These are phyloP conservation scores for Pseudognaphalium luteoalbum DNA, from an alignment of 129 eudicot genomes.

Conservation along the genomic window DNA sequence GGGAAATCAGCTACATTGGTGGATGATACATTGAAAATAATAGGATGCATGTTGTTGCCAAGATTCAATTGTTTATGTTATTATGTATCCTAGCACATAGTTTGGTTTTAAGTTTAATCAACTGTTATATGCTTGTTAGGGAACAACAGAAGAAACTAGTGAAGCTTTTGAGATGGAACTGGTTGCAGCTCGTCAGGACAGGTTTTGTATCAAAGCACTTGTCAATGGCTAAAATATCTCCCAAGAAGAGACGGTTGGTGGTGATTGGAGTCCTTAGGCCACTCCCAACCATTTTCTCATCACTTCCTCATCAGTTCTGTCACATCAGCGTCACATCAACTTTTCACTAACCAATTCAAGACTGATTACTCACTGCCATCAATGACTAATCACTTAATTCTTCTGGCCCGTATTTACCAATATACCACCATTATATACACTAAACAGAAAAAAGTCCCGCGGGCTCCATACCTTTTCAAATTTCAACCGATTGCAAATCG, in stretches of 20 bases:
- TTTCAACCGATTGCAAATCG: too few species aligned
- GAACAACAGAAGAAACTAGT: conserved; percentile 92
- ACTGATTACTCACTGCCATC: too few species aligned
- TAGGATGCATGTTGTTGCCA: conserved; percentile 56
- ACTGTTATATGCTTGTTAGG: conserved; percentile 54
- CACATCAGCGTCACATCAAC: too few species aligned
- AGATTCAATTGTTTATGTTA: not conserved
- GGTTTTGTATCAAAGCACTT: conserved; percentile 72
- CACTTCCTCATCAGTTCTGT: too few species aligned
- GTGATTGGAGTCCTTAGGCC: conserved; percentile 84
- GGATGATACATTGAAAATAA: conserved; percentile 80
- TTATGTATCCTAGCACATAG: not conserved
- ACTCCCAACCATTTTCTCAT: too few species aligned
- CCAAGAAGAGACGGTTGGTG: conserved; percentile 57
- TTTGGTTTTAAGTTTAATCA: conserved; percentile 29
- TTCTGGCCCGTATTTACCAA: too few species aligned
- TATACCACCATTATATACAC: too few species aligned
- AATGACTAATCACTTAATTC: too few species aligned
- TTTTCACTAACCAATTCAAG: too few species aligned
- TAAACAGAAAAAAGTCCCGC: too few species aligned
- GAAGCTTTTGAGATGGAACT: conserved; percentile 82
- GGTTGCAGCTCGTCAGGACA: conserved; percentile 70
- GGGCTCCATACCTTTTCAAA: too few species aligned
- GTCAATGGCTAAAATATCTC: conserved; percentile 35
- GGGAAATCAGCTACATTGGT: conserved; percentile 82